A percentile compares a stretch with the other conserved stretches of the same genome.
phyloP scores from a whole-genome alignment of 1,139 yeast genomes.

The Blastobotrys illinoisensis region DNA sequence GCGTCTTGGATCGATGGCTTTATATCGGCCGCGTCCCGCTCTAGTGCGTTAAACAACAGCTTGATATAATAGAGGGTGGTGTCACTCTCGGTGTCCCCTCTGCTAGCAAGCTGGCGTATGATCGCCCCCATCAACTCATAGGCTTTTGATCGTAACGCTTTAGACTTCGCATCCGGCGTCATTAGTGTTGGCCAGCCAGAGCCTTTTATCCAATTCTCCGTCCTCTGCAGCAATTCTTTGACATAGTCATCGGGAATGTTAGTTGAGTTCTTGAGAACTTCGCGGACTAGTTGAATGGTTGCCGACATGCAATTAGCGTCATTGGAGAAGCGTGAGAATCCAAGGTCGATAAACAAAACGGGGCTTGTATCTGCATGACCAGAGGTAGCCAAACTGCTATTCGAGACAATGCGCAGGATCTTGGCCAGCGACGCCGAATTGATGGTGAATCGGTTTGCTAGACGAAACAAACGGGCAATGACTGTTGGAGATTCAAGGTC shows the following conservation, averaged over 20 bases:
- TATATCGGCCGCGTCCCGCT: constrained; percentile 57
- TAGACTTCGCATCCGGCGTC: constrained; percentile 26
- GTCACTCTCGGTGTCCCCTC: not conserved
- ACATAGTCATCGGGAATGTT: not conserved
- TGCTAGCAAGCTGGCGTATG: constrained; percentile 41
- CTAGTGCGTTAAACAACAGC: constrained; percentile 69
- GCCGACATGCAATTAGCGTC: not conserved
- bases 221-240: constrained; percentile 5
- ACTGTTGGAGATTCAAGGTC: constrained; percentile 39
- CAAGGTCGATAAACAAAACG: not conserved
- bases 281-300: not conserved
- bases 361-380: not conserved
- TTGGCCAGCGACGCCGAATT: not conserved
- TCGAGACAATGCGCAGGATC: not conserved
- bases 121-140: constrained; percentile 76
- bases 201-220: constrained; percentile 19
- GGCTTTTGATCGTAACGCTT: constrained; percentile 52
- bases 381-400: not conserved
- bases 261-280: not conserved
- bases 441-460: not conserved
- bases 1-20: constrained; percentile 70
- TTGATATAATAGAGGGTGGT: constrained; percentile 34
- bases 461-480: constrained; percentile 31
- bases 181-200: constrained; percentile 34
- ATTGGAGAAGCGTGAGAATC: not conserved